Evolutionary conservation across 192 early-diverging fungal species (phyloP).

Genomic region (Entomortierella chlamydospora): DNA sequence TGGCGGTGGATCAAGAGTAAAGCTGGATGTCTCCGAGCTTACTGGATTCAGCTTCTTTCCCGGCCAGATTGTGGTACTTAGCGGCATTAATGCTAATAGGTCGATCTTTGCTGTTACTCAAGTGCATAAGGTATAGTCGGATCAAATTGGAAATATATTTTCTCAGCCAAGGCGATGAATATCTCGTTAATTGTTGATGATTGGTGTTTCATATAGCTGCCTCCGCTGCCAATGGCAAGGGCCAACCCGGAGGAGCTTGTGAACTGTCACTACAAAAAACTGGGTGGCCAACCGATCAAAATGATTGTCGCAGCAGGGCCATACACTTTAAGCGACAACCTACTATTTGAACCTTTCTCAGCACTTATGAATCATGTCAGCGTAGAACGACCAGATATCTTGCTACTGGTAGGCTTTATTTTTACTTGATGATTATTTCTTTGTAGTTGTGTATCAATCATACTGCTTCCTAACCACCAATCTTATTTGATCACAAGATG

Average conservation of each 20-base stretch:
- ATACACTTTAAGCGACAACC: slow-evolving; percentile 82
- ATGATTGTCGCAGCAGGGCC: slow-evolving; percentile 87
- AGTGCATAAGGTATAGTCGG: slow-evolving; percentile 62
- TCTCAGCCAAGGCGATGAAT: too few relatives aligned
- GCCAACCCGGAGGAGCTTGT: slow-evolving; percentile 60
- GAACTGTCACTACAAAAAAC: slow-evolving; percentile 32
- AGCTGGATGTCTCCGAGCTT: slow-evolving; percentile 69
- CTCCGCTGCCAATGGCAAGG: slow-evolving; percentile 60
- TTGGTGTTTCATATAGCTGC: slow-evolving; percentile 49
- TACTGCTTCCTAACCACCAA: background rate
- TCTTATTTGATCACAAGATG: slow-evolving; percentile 52
- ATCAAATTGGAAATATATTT: too few relatives aligned
- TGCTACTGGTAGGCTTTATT: slow-evolving; percentile 70
- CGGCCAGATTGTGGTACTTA: slow-evolving; percentile 85
- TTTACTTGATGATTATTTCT: background rate
- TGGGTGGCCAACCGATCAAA: slow-evolving; percentile 52
- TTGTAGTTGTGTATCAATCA: background rate
- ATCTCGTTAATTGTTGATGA: too few relatives aligned
- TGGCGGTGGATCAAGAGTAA: slow-evolving; percentile 77
- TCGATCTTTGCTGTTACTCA: slow-evolving; percentile 64
- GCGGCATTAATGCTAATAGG: slow-evolving; percentile 73
- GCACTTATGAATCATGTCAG: slow-evolving; percentile 75
- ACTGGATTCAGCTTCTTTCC: slow-evolving; percentile 85
- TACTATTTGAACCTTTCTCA: slow-evolving; percentile 84
- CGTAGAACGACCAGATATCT: slow-evolving; percentile 77